Evolutionary conservation across 331 rosid species (phyloP).

Genomic region (Prunus yedoensis): DNA sequence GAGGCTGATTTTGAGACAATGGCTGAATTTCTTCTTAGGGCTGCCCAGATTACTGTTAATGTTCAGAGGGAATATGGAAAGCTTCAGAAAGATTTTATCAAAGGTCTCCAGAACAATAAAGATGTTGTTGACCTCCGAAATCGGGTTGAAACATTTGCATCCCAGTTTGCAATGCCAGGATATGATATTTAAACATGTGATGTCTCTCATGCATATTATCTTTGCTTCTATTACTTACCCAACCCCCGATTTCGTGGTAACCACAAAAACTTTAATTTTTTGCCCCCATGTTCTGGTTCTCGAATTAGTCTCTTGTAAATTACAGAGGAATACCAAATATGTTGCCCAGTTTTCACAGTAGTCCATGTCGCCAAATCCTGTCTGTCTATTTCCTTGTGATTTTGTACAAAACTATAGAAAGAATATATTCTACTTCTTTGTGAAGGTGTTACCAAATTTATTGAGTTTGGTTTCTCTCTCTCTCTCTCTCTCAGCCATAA

Average conservation of each 20-base stretch:
- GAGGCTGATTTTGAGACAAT: slow-evolving; percentile 84
- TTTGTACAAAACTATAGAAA: slow-evolving; percentile 27
- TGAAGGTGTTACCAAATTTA: slow-evolving; percentile 2
- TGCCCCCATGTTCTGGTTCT: not conserved
- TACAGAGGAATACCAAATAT: slow-evolving; percentile 13
- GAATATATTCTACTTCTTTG: not conserved
- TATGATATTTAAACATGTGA: slow-evolving; percentile 45
- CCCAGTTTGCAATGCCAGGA: slow-evolving; percentile 82
- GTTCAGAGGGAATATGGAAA: slow-evolving; percentile 67
- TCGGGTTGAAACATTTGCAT: slow-evolving; percentile 68
- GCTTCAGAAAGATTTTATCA: slow-evolving; percentile 56
- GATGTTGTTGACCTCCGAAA: slow-evolving; percentile 58
- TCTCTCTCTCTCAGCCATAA: not conserved
- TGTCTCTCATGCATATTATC: slow-evolving; percentile 10
- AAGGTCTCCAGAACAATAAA: slow-evolving; percentile 56
- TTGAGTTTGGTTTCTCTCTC: not conserved
- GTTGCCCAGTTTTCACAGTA: slow-evolving; percentile 18
- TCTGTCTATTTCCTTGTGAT: slow-evolving; percentile 17
- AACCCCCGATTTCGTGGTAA: slow-evolving; percentile 5
- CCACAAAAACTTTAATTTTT: not conserved
- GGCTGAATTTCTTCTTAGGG: slow-evolving; percentile 70
- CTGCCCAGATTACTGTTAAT: slow-evolving; percentile 58
- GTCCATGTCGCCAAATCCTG: not conserved
- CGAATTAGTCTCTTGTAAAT: slow-evolving; percentile 28
- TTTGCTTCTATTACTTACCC: slow-evolving; percentile 20